These are phyloP conservation scores for Cyphellophora europaea DNA, from an alignment of 2,329 filamentous ascomycete species.

Conservation along the genomic window DNA sequence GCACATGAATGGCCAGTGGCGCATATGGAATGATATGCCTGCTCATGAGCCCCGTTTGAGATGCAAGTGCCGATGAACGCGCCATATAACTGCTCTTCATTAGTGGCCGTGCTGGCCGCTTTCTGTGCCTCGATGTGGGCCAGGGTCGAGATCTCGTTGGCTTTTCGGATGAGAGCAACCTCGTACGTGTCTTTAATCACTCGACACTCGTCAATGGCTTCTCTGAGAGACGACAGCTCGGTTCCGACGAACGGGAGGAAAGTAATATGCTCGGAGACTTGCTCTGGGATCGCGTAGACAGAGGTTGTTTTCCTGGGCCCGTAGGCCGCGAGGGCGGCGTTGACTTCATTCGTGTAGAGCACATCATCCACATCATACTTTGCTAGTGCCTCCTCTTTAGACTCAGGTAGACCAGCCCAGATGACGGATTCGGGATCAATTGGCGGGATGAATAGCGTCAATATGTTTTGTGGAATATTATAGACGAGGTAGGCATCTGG, in stretches of 20 bases:
- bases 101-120: conserved; percentile 52
- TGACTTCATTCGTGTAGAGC: conserved; percentile 62
- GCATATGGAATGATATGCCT: conserved; percentile 85
- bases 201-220: conserved; percentile 69
- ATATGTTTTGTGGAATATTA: conserved; percentile 61
- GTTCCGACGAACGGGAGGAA: conserved; percentile 62
- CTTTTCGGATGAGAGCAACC: conserved; percentile 68
- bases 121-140: conserved; percentile 68
- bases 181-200: conserved; percentile 83
- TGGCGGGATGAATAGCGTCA: conserved; percentile 85
- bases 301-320: conserved; percentile 28
- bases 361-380: conserved; percentile 78
- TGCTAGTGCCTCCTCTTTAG: conserved; percentile 61
- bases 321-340: conserved; percentile 54
- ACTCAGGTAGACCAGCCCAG: conserved; percentile 83
- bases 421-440: conserved; percentile 80
- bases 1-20: conserved; percentile 74
- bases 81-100: conserved; percentile 77
- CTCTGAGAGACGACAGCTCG: conserved; percentile 51
- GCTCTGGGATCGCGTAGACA: conserved; percentile 68
- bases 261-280: conserved; percentile 62
- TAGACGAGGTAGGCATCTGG: conserved; percentile 75
- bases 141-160: conserved; percentile 67
- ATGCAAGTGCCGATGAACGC: conserved; percentile 66
- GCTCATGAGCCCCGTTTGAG: conserved; percentile 60